Base-by-base conservation (phyloP, 148 eudicot genomes). In the Vaccinium myrtillus region DNA sequence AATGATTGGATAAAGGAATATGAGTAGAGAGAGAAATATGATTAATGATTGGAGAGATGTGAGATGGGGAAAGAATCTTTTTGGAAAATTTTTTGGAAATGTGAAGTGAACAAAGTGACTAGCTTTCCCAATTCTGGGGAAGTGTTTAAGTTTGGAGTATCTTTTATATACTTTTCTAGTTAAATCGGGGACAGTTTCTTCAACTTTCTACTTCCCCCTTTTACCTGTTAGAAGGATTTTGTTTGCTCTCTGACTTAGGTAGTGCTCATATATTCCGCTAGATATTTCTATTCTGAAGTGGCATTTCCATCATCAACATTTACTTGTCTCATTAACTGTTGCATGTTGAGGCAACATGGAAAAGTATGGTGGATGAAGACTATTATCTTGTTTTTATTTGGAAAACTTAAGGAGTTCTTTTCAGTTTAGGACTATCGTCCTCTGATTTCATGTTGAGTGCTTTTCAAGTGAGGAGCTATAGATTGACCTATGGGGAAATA, bases 401-500 rank as follows among this genome's bases (percentile, higher is more conserved):
- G 55, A 8, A 36, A 16, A 9, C 78, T 70, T 70, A 75, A 30
- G 48, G 27, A 49, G 75, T 58, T 55, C 15, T 8, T 46, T 30
- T 23, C 50, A 25, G 19, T 27, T 82, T 65, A 58, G 75, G 8
- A 15, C 18, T 49, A 43, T 84, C 61, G 70, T 81, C 15, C 32
- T 23, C 32, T 39, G 23, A 71, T 59, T 65, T 56, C 27, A 18
- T 9, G 59, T 27, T 39, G 77, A 67, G 11, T 18, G 21, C 36
- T n/a, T 75, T n/a, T 36, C 1, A 46, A 9, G 63, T 65, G 56
- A 77, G 69, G 79, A 84, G 51, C 27, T 18, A 39, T 21, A 25
- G 59, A 69, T 86, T 85, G 75, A 84, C 59, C 16, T 83, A n/a
- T 73, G 77, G 67, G 75, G 80, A 82, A 79, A 55, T 76, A 27